phyloP scores from a whole-genome alignment of 192 early-diverging fungal genomes.

The Coemansia sp. region DNA sequence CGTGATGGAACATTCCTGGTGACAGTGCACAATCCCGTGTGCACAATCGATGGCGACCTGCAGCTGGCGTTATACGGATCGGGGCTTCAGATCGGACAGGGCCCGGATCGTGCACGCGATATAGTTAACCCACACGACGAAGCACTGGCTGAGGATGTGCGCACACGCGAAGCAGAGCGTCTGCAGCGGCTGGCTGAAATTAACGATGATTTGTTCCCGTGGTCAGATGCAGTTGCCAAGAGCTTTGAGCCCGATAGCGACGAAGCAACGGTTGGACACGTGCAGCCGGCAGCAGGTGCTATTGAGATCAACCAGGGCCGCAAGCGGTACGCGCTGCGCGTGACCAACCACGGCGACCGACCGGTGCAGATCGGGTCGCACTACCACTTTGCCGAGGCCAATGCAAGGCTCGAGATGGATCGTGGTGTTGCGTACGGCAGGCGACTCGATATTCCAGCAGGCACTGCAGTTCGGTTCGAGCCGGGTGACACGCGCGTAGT shows the following conservation, averaged over 20 bases:
- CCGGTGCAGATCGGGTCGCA: slow-evolving; percentile 95
- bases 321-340: slow-evolving; percentile 61
- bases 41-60: slow-evolving; percentile 76
- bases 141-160: slow-evolving; percentile 1
- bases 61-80: slow-evolving; percentile 84
- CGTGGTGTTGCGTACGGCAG: slow-evolving; percentile 78
- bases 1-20: slow-evolving; percentile 92
- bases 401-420: slow-evolving; percentile 79
- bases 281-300: slow-evolving; percentile 62
- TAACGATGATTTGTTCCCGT: slow-evolving; percentile 54
- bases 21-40: slow-evolving; percentile 90
- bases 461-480: slow-evolving; percentile 93
- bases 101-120: slow-evolving; percentile 7
- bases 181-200: slow-evolving; percentile 5
- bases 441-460: slow-evolving; percentile 89
- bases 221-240: slow-evolving; percentile 26
- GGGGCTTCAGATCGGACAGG: slow-evolving; percentile 75
- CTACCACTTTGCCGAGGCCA: slow-evolving; percentile 95
- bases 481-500: slow-evolving; percentile 90
- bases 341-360: slow-evolving; percentile 92
- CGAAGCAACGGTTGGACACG: slow-evolving; percentile 57
- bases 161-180: slow-evolving; percentile 4
- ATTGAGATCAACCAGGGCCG: slow-evolving; percentile 81
- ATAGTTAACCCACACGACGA: slow-evolving; percentile 19
- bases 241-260: slow-evolving; percentile 49